Evolutionary conservation across 768 basidiomycete genomes (phyloP), one percentile per base, ranked within the genome.

Genomic region (Gymnopilus junonius): DNA sequence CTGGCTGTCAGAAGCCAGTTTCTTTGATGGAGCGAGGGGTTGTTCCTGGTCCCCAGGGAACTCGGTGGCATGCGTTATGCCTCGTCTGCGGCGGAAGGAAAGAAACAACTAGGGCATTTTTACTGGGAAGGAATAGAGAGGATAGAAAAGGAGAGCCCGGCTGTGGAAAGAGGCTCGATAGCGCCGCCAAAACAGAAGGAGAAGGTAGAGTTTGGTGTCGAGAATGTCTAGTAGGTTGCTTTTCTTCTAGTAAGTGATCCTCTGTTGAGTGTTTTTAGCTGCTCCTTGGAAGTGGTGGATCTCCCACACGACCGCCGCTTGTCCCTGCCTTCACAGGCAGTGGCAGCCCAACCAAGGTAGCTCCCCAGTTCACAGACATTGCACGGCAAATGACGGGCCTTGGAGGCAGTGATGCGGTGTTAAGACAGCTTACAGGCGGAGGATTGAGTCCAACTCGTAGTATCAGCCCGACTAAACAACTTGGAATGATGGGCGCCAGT

Each of bases 11-110:
- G 56, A 87, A 84, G 67, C 71, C 85, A 0, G 93, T 94, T 12
- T 91, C 91, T 15, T 85, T 85, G 1, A 94, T 95, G 92, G 93
- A 94, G 69, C 81, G 85, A 61, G 93, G 93, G 8, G 92, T 94
- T 31, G 90, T 95, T 39, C 89, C 92, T 27, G 93, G 93, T 4
- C 93, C 93, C 23, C 89, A 91, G 63, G 90, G 90, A 35, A 88
- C 89, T 32, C 84, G 85, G 65, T 95, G 93, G 93, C 93, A 95
- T 73, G 80, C 83, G 7, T 71, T 82, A 39, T 95, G 93, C 73
- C 81, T 95, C 53, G 82, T 93, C 6, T 95, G 93, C 69, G 93
- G 93, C 1, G 93, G 93, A 0, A 91, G 86, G 73, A 89, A 84
- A 71, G 79, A 76, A 57, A 71, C 75, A 0, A 64, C 72, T 2